phyloP scores from a whole-genome alignment of 139 green algal species.

The Coelastrella sp. region DNA sequence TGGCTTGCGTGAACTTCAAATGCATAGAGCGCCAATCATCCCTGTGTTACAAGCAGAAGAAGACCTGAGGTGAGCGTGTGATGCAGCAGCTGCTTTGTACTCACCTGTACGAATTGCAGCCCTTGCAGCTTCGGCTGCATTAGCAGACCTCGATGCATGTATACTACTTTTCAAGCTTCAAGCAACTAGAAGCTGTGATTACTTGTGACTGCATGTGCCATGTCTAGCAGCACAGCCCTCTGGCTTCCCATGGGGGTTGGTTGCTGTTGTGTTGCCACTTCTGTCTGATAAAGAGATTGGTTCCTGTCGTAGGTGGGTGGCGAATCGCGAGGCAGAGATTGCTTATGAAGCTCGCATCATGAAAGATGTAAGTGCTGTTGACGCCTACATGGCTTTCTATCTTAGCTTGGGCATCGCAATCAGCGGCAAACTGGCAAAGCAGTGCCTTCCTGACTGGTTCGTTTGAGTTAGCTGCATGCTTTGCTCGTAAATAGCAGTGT shows the following conservation, averaged over 20 bases:
- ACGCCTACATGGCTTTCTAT: background rate
- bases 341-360: slow-evolving; percentile 78
- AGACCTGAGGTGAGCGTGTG: slow-evolving; percentile 61
- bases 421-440: background rate
- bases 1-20: slow-evolving; percentile 52
- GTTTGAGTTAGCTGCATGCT: too few relatives aligned
- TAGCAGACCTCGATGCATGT: too few relatives aligned
- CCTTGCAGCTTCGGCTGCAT: too few relatives aligned
- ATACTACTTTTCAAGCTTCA: too few relatives aligned
- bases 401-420: background rate
- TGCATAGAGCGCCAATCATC: slow-evolving; percentile 54
- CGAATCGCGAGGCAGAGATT: slow-evolving; percentile 53
- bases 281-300: too few relatives aligned
- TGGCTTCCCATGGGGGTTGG: too few relatives aligned
- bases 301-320: slow-evolving; percentile 68
- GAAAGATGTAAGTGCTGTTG: slow-evolving; percentile 72
- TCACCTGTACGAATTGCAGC: too few relatives aligned
- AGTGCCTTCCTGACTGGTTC: background rate
- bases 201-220: too few relatives aligned
- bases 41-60: slow-evolving; percentile 70
- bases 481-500: too few relatives aligned
- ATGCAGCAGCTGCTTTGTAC: background rate
- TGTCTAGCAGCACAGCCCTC: too few relatives aligned
- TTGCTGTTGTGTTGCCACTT: too few relatives aligned
- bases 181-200: too few relatives aligned